Evolutionary conservation across 495 filamentous ascomycete species (phyloP), one percentile per base, ranked within the genome.

Genomic region (Poronia punctata): DNA sequence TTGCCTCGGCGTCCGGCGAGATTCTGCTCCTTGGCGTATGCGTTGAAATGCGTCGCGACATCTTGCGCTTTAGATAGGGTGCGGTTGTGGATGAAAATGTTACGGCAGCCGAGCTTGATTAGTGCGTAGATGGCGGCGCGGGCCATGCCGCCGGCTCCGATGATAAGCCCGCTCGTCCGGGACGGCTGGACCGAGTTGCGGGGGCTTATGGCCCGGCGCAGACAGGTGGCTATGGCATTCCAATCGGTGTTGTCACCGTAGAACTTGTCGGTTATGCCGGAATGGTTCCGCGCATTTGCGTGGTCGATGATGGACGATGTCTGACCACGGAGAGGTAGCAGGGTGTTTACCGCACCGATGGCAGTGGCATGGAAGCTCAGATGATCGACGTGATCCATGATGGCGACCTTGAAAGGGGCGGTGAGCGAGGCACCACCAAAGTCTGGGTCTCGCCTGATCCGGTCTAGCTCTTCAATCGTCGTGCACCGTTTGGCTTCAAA

Each of bases 211-310:
- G 85, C 84, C 19, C 84, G 75, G 3, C 75, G 75, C 18, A 88
- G 71, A 47, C 83, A 86, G 7, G 67, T 68, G 8, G 63, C 36
- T 14, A 89, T 84, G 10, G 84, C 79, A 18, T 82, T 82, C 82
- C 84, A 92, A 61, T 89, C 85, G 0, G 84, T 92, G 54, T 92
- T 92, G 39, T 89, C 84, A 5, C 86, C 86, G 46, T 86, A 88
- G 48, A 87, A 81, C 4, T 75, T 80, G 34, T 71, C 54, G 4
- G 84, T 72, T 1, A 71, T 62, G 0, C 85, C 84, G 3, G 79
- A 68, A 50, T 74, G 77, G 57, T 82, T 81, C 19, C 82, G 71
- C 17, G 80, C 72, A 50, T 75, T 78, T 25, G 77, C 70, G 28
- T 86, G 72, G n/a, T 80, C 72, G 17, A 81, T 70, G 36, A 86